Evolutionary conservation across 2,329 filamentous ascomycete species (phyloP).

Genomic region (Clonostachys rhizophaga): DNA sequence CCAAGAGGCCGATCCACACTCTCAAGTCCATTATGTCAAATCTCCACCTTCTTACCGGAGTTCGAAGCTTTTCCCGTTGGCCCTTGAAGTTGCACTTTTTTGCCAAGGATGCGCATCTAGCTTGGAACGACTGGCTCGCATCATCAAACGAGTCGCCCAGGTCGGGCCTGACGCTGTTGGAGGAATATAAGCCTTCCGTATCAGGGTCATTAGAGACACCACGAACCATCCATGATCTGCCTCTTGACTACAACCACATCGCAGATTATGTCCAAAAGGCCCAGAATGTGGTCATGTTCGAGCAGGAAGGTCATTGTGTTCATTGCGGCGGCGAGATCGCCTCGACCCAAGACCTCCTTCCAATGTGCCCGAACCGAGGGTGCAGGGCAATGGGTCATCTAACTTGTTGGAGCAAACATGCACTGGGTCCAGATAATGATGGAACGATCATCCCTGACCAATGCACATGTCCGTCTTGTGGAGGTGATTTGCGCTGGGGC

Average conservation of each 20-base stretch:
- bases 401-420: conserved; percentile 51
- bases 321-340: conserved; percentile 42
- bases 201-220: conserved; percentile 10
- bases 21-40: conserved; percentile 71
- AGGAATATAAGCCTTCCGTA: conserved; percentile 38
- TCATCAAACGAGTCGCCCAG: conserved; percentile 41
- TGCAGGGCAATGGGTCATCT: conserved; percentile 57
- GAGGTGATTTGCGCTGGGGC: conserved; percentile 59
- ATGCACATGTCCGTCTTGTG: conserved; percentile 70
- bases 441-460: conserved; percentile 58
- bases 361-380: conserved; percentile 45
- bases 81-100: conserved; percentile 81
- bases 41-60: conserved; percentile 73
- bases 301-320: conserved; percentile 49
- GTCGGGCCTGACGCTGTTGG: conserved; percentile 44
- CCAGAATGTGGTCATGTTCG: conserved; percentile 47
- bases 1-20: conserved; percentile 52
- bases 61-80: conserved; percentile 78
- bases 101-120: conserved; percentile 58
- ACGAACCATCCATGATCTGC: conserved; percentile 40
- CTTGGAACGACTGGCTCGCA: conserved; percentile 60
- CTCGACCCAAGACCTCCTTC: conserved; percentile 45
- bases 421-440: conserved; percentile 13
- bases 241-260: conserved; percentile 49
- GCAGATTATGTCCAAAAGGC: conserved; percentile 52